phyloP scores from a whole-genome alignment of 2,329 filamentous ascomycete genomes.

The Trichoderma sp. region DNA sequence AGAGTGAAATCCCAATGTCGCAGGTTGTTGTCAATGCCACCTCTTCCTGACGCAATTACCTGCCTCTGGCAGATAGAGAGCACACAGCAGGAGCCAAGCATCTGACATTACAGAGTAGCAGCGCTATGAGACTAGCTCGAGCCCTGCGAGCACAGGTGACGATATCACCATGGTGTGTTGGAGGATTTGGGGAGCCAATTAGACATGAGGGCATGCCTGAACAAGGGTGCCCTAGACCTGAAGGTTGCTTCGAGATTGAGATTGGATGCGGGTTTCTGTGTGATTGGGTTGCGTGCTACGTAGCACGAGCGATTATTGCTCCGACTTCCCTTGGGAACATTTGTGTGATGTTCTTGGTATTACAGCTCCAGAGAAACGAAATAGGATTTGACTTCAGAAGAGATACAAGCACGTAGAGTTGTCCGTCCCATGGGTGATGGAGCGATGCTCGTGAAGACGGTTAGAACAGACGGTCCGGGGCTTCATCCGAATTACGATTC shows the following conservation, averaged over 20 bases:
- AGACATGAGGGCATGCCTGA: not conserved
- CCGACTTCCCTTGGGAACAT: not conserved
- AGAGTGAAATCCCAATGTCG: not conserved
- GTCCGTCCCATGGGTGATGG: too few relatives aligned
- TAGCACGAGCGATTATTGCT: not conserved
- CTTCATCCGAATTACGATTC: not conserved
- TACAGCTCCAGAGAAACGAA: too few relatives aligned
- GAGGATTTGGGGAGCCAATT: not conserved
- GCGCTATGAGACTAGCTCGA: not conserved
- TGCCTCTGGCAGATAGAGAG: too few relatives aligned
- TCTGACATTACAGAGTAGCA: not conserved
- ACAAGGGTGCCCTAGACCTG: conserved; percentile 1
- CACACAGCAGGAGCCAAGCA: too few relatives aligned
- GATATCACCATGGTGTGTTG: not conserved
- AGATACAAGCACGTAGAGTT: too few relatives aligned
- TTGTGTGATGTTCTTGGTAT: not conserved
- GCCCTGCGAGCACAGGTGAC: not conserved
- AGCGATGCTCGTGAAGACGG: too few relatives aligned
- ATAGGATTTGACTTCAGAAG: too few relatives aligned
- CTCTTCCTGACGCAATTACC: too few relatives aligned
- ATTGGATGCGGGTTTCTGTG: conserved; percentile 10
- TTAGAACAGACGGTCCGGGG: too few relatives aligned
- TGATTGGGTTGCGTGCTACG: not conserved
- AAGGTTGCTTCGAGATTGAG: conserved; percentile 7
- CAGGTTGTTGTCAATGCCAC: not conserved